A percentile compares a stretch with the other conserved stretches of the same genome.
Evolutionary conservation across 2,329 filamentous ascomycete genomes (phyloP).

Genomic region (Phyllosticta citrichinensis): DNA sequence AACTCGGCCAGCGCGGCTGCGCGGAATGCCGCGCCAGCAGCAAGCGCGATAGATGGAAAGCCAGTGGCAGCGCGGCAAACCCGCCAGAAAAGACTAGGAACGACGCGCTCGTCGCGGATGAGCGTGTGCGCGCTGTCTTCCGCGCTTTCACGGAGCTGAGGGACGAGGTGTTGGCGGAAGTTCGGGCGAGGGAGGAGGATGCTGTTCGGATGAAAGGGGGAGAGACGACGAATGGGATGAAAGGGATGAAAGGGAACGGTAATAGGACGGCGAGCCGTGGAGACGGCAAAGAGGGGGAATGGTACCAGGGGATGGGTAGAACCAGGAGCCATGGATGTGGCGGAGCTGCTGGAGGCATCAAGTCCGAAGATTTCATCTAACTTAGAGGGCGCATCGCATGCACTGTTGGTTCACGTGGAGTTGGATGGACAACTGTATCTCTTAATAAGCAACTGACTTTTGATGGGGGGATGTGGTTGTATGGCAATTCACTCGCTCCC

Average conservation of each 20-base stretch:
- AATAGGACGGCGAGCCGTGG: background rate
- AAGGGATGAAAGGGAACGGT: background rate
- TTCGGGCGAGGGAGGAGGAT: background rate
- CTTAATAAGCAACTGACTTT: too few relatives aligned
- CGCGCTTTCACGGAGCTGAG: conserved; percentile 6
- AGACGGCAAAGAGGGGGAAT: background rate
- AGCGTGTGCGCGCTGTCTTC: conserved; percentile 5
- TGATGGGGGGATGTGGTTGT: too few relatives aligned
- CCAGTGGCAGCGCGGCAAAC: background rate
- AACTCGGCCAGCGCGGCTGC: background rate
- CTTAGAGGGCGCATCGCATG: background rate
- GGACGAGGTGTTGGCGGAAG: conserved; percentile 5
- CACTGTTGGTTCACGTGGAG: background rate
- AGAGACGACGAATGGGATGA: background rate
- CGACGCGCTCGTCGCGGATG: background rate
- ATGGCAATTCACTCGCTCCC: too few relatives aligned
- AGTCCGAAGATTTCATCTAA: background rate
- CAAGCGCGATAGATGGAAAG: background rate
- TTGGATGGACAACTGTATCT: background rate
- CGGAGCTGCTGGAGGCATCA: background rate
- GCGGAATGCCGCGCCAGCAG: background rate
- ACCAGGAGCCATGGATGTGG: background rate
- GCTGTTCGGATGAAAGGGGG: background rate
- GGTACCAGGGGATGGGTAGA: background rate
- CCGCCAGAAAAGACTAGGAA: background rate